Evolutionary conservation across 495 filamentous ascomycete species (phyloP).

Genomic region (Clohesyomyces aquaticus): DNA sequence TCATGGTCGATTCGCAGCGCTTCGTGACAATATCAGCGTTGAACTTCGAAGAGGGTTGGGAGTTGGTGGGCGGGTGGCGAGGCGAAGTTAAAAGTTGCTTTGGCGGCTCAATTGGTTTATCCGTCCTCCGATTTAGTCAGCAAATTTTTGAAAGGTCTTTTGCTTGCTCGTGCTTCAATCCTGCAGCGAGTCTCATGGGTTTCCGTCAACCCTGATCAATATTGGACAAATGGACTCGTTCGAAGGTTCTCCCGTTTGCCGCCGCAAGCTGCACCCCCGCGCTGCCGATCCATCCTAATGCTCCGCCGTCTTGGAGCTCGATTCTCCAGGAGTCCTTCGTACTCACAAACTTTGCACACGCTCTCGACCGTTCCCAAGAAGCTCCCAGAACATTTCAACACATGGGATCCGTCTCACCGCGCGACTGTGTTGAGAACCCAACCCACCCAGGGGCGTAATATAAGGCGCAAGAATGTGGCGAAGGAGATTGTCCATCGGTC

Average conservation of each 20-base stretch:
- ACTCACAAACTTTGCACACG: neutral
- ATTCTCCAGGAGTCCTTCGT: too few species aligned
- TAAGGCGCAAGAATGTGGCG: neutral
- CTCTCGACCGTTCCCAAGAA: conserved; percentile 3
- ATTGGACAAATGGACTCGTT: neutral
- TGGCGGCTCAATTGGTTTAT: neutral
- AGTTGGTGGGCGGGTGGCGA: too few species aligned
- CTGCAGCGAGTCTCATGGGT: too few species aligned
- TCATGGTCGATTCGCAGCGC: too few species aligned
- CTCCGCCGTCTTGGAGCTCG: conserved; percentile 8
- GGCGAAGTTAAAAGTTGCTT: too few species aligned
- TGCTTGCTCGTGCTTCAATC: too few species aligned
- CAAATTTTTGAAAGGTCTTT: too few species aligned
- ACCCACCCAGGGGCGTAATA: neutral
- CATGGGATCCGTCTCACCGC: conserved; percentile 21
- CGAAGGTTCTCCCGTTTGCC: neutral
- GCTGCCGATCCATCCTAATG: neutral
- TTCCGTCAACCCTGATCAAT: neutral
- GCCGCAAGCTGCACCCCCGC: neutral
- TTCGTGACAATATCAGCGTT: too few species aligned
- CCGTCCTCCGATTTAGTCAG: neutral
- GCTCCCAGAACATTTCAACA: neutral
- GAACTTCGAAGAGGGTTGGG: too few species aligned
- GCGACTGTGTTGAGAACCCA: neutral
- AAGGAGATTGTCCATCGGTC: neutral